Conservation (phyloP, 2,329 filamentous ascomycete species). For the Claviceps fusiformis region DNA sequence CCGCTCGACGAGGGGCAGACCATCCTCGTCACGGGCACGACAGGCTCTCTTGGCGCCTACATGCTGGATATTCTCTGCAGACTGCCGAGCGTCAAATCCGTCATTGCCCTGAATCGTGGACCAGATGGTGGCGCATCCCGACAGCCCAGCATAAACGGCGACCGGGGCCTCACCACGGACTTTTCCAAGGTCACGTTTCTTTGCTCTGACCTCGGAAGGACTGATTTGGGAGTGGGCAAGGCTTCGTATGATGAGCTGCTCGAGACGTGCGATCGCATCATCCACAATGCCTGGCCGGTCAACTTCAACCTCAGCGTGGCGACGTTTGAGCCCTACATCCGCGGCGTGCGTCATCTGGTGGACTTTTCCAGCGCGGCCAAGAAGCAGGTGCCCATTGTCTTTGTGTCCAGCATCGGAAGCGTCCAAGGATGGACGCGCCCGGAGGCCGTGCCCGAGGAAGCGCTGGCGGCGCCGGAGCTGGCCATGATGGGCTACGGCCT, state of each 20-base stretch:
- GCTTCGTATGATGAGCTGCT: conserved; percentile 23
- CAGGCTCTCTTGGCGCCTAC: conserved; percentile 76
- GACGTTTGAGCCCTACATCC: conserved; percentile 36
- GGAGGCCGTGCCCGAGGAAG: conserved; percentile 23
- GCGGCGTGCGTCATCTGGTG: conserved; percentile 35
- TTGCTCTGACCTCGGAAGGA: conserved; percentile 31
- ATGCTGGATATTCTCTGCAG: conserved; percentile 31
- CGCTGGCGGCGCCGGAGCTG: conserved; percentile 19
- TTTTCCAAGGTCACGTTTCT: conserved; percentile 31
- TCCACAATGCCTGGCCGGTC: conserved; percentile 39
- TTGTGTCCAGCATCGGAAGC: conserved; percentile 30
- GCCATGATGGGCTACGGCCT: conserved; percentile 26
- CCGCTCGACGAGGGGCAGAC: conserved; percentile 29
- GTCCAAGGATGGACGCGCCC: conserved; percentile 19
- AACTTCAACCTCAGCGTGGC: conserved; percentile 36
- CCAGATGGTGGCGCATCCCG: conserved; percentile 22
- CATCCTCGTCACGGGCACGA: conserved; percentile 73
- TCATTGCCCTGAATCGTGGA: conserved; percentile 17
- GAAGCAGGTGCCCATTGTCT: conserved; percentile 23
- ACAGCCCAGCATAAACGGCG: conserved; percentile 22
- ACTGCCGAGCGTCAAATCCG: conserved; percentile 9
- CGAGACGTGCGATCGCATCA: conserved; percentile 27
- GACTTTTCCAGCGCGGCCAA: conserved; percentile 22
- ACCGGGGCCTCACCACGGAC: conserved; percentile 24
- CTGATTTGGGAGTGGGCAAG: conserved; percentile 31